These are phyloP conservation scores for Coniochaeta sp. DNA, from an alignment of 2,329 filamentous ascomycete genomes.

Conservation along the genomic window DNA sequence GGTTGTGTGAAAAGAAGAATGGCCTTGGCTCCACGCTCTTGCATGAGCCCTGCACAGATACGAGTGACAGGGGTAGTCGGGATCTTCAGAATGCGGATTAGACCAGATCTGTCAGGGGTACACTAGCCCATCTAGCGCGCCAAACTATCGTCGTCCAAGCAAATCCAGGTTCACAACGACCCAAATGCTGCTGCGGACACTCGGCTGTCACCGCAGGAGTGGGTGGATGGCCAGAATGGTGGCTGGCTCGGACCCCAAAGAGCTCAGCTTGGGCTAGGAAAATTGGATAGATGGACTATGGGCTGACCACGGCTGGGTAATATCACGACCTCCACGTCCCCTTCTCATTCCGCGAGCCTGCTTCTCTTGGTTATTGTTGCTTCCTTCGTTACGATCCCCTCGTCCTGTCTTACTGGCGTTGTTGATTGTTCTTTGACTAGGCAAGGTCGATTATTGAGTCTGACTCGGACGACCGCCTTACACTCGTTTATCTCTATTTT, in stretches of 20 bases:
- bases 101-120: not conserved
- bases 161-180: not conserved
- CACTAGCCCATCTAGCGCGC: not conserved
- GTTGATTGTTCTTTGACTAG: not conserved
- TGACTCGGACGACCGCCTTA: not conserved
- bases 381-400: not conserved
- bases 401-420: not conserved
- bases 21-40: not conserved
- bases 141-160: not conserved
- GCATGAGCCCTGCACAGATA: conserved; percentile 5
- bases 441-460: not conserved
- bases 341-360: not conserved
- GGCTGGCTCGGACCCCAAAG: not conserved
- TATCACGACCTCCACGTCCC: not conserved
- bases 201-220: not conserved
- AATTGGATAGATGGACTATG: not conserved
- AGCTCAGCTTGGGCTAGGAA: not conserved
- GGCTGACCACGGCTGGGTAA: not conserved
- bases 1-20: not conserved
- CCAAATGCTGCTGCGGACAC: not conserved
- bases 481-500: not conserved
- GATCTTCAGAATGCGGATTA: not conserved
- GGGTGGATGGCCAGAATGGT: not conserved
- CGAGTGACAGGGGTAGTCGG: conserved; percentile 4
- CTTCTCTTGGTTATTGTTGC: not conserved